Percentiles rank a stretch among this genome's conserved stretches.
phyloP scores from a whole-genome alignment of 257 asterid species.

The Solanum clarkiae region DNA sequence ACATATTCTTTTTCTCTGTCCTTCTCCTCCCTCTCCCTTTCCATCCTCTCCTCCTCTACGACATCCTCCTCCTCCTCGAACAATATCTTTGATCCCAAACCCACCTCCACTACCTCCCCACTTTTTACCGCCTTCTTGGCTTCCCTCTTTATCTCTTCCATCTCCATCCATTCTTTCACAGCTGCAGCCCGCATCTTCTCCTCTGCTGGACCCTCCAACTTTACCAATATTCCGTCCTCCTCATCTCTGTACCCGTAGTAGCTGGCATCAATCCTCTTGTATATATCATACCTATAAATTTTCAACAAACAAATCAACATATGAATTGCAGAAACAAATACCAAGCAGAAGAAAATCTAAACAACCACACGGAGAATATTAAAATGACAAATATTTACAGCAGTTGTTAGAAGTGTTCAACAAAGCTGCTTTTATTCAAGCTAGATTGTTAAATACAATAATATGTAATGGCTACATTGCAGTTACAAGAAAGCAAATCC shows the following conservation, averaged over 20 bases:
- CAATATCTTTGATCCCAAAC: constrained; percentile 56
- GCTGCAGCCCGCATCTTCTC: constrained; percentile 62
- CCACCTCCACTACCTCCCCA: constrained; percentile 85
- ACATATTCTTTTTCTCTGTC: constrained; percentile 66
- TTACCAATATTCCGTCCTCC: constrained; percentile 79
- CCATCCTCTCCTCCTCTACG: constrained; percentile 74
- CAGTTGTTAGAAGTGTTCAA: not conserved
- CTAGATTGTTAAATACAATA: not conserved
- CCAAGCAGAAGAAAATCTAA: not conserved
- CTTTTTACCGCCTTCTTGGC: constrained; percentile 85
- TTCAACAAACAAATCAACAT: not conserved
- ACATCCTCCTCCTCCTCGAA: constrained; percentile 92
- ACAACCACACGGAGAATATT: not conserved
- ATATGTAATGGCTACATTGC: not conserved
- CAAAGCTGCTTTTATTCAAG: not conserved
- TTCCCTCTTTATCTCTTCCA: constrained; percentile 78
- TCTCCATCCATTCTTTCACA: constrained; percentile 60
- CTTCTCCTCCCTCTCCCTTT: constrained; percentile 51
- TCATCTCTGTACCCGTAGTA: constrained; percentile 94
- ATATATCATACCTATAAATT: constrained; percentile 75
- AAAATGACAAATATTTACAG: not conserved
- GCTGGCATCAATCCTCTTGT: constrained; percentile 88
- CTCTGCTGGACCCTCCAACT: constrained; percentile 80
- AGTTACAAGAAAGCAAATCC: not conserved
- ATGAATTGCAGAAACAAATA: not conserved